A percentile compares a stretch with the other conserved stretches of the same genome.
Conservation (phyloP, 805 yeast species). For the Grigorovia jiainica region DNA sequence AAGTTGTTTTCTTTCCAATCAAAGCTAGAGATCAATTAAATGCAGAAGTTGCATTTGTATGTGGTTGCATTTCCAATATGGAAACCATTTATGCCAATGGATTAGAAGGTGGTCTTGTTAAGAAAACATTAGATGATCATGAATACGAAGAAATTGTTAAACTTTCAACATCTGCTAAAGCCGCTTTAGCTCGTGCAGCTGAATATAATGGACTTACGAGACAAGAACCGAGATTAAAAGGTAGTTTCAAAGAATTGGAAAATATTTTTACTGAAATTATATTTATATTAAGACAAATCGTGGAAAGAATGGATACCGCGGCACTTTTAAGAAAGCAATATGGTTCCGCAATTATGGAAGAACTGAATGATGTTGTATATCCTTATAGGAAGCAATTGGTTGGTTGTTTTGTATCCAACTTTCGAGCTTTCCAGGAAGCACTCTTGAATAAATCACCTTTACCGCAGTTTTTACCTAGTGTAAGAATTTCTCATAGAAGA, state of each 20-base stretch:
- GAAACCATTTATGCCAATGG: slow-evolving; percentile 33
- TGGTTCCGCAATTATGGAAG: slow-evolving; percentile 40
- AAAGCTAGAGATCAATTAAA: slow-evolving; percentile 38
- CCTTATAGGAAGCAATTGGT: slow-evolving; percentile 38
- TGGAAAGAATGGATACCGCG: slow-evolving; percentile 40
- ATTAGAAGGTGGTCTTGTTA: slow-evolving; percentile 29
- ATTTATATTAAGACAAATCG: slow-evolving; percentile 36
- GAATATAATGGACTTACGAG: slow-evolving; percentile 33
- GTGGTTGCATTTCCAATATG: slow-evolving; percentile 34
- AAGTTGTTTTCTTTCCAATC: slow-evolving; percentile 37
- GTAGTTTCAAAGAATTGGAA: slow-evolving; percentile 33
- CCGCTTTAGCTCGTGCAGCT: slow-evolving; percentile 33
- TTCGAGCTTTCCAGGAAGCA: slow-evolving; percentile 37
- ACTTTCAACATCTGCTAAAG: slow-evolving; percentile 31
- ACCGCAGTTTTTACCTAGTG: slow-evolving; percentile 43
- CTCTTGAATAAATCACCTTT: slow-evolving; percentile 36
- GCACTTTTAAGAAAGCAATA: slow-evolving; percentile 33
- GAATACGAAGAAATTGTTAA: slow-evolving; percentile 27
- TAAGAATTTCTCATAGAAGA: slow-evolving; percentile 39
- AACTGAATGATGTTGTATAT: slow-evolving; percentile 31
- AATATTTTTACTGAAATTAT: slow-evolving; percentile 36
- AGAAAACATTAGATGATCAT: slow-evolving; percentile 22
- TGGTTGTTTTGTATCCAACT: slow-evolving; percentile 31
- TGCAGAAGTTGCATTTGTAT: slow-evolving; percentile 33
- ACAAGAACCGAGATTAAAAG: slow-evolving; percentile 42